phyloP scores from a whole-genome alignment of 306 rosid genomes.

The Trifolium dubium region DNA sequence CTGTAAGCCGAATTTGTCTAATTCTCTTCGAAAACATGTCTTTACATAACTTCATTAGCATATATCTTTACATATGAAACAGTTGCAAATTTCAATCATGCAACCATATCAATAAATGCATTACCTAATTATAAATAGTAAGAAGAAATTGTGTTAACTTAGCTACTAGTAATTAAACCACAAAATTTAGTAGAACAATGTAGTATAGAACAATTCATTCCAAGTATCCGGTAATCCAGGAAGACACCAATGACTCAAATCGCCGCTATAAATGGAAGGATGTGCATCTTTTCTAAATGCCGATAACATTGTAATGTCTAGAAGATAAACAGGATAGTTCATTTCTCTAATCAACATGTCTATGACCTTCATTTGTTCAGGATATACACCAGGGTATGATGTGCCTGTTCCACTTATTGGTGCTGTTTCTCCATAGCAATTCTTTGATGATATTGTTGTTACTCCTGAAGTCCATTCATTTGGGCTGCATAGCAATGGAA shows the following conservation, averaged over 20 bases:
- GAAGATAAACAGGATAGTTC: constrained; percentile 63
- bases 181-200: constrained; percentile 55
- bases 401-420: constrained; percentile 61
- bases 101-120: constrained; percentile 41
- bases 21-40: not conserved
- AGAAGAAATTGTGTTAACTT: constrained; percentile 19
- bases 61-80: constrained; percentile 45
- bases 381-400: constrained; percentile 56
- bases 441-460: constrained; percentile 55
- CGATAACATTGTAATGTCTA: constrained; percentile 83
- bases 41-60: constrained; percentile 39
- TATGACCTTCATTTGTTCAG: constrained; percentile 81
- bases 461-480: constrained; percentile 65
- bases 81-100: constrained; percentile 38
- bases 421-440: constrained; percentile 82
- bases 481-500: constrained; percentile 59
- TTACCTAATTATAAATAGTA: constrained; percentile 27
- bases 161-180: constrained; percentile 21
- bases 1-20: not conserved
- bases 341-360: constrained; percentile 72
- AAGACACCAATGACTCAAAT: constrained; percentile 95
- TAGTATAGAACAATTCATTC: constrained; percentile 78
- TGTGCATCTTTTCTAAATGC: constrained; percentile 86
- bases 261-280: constrained; percentile 89
- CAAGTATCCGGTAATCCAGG: constrained; percentile 96